Conservation (phyloP, 805 yeast species). For the Yarrowia deformans region DNA sequence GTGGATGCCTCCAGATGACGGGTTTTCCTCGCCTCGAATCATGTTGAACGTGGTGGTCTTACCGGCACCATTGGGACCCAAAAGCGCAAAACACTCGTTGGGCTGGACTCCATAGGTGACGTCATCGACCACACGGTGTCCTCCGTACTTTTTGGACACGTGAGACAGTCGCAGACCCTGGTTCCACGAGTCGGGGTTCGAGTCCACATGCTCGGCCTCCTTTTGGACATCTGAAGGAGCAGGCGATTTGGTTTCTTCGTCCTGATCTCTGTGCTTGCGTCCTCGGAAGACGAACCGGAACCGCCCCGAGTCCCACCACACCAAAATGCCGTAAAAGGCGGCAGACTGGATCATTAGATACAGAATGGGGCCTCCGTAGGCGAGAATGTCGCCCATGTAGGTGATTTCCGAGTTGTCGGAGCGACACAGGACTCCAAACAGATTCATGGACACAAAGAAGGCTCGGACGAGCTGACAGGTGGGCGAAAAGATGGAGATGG, state of each 20-base stretch:
- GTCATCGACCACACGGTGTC: slow-evolving; percentile 48
- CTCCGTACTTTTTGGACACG: slow-evolving; percentile 47
- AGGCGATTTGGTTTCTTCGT: slow-evolving; percentile 41
- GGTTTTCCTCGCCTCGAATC: slow-evolving; percentile 51
- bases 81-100: slow-evolving; percentile 51
- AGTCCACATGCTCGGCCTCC: slow-evolving; percentile 46
- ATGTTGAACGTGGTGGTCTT: slow-evolving; percentile 52
- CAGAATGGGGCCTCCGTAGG: slow-evolving; percentile 51
- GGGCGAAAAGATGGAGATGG: slow-evolving; percentile 48
- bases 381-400: slow-evolving; percentile 48
- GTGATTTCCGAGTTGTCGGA: slow-evolving; percentile 43
- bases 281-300: slow-evolving; percentile 43
- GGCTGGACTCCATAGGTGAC: slow-evolving; percentile 50
- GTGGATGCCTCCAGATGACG: slow-evolving; percentile 48
- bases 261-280: slow-evolving; percentile 36
- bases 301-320: slow-evolving; percentile 52
- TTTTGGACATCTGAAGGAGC: slow-evolving; percentile 44
- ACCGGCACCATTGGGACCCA: slow-evolving; percentile 53
- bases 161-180: slow-evolving; percentile 48
- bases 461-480: slow-evolving; percentile 48
- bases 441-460: slow-evolving; percentile 48
- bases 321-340: slow-evolving; percentile 43
- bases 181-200: slow-evolving; percentile 40
- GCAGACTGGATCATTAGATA: slow-evolving; percentile 48
- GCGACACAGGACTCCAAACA: slow-evolving; percentile 50